Evolutionary conservation across 306 rosid genomes (phyloP).

Genomic region (Carpinus viminea): DNA sequence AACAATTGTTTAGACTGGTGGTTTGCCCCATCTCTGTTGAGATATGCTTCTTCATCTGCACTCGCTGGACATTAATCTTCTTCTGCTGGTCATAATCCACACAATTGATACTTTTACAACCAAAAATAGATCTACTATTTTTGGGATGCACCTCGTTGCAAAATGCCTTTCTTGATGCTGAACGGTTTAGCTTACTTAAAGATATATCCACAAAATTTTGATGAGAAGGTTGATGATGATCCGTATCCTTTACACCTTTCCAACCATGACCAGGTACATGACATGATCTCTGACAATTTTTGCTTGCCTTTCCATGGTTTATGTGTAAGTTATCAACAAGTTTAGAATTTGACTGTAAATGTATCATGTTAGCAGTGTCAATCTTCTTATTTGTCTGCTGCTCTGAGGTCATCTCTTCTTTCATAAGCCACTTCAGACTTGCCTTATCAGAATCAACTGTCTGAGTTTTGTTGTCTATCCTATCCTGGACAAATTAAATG

Average conservation of each 20-base stretch:
- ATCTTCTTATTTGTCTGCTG: background rate
- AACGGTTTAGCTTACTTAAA: slow-evolving; percentile 24
- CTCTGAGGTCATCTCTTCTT: slow-evolving; percentile 22
- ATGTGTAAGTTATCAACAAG: slow-evolving; percentile 7
- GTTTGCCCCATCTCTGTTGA: slow-evolving; percentile 40
- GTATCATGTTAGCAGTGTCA: background rate
- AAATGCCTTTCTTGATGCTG: slow-evolving; percentile 26
- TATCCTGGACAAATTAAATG: slow-evolving; percentile 29
- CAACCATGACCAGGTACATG: slow-evolving; percentile 2
- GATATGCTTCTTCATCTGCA: slow-evolving; percentile 40
- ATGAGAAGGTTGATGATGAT: slow-evolving; percentile 23
- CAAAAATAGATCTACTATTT: slow-evolving; percentile 36
- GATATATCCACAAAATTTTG: slow-evolving; percentile 23
- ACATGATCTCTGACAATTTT: slow-evolving; percentile 22
- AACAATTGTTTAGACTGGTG: slow-evolving; percentile 57
- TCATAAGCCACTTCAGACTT: slow-evolving; percentile 16
- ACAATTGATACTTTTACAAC: slow-evolving; percentile 46
- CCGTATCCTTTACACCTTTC: slow-evolving; percentile 3
- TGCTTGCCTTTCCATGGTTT: slow-evolving; percentile 26
- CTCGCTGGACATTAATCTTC: slow-evolving; percentile 23
- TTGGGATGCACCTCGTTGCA: slow-evolving; percentile 38
- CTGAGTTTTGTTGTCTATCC: background rate
- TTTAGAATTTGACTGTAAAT: slow-evolving; percentile 15
- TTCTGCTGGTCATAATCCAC: slow-evolving; percentile 36
- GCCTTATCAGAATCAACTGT: slow-evolving; percentile 14